Evolutionary conservation across 306 rosid species (phyloP).

Genomic region (Herpetospermum pedunculosum): DNA sequence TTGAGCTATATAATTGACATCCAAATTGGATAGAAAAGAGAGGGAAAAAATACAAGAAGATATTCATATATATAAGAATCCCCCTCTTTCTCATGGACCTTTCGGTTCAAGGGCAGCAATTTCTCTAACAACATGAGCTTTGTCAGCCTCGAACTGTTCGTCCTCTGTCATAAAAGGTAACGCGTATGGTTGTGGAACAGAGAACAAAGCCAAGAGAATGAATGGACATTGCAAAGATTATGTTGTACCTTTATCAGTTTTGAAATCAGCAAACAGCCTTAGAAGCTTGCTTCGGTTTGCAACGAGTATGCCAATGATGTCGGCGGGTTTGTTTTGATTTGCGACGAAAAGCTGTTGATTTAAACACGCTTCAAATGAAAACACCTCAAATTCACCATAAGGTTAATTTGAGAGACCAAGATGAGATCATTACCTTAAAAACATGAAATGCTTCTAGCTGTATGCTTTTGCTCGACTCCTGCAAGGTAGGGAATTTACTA

Average conservation of each 20-base stretch:
- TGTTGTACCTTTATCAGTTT: constrained; percentile 64
- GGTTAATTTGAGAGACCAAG: not conserved
- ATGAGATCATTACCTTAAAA: constrained; percentile 52
- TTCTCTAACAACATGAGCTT: constrained; percentile 90
- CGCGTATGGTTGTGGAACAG: constrained; percentile 8
- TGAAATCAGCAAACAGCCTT: constrained; percentile 84
- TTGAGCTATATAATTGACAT: not conserved
- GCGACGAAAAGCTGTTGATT: constrained; percentile 81
- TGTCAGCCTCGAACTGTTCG: constrained; percentile 91
- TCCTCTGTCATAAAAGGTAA: constrained; percentile 49
- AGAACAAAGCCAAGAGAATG: constrained; percentile 11
- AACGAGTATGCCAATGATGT: constrained; percentile 62
- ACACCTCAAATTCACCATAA: not conserved
- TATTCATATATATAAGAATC: not conserved
- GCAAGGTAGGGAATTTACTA: constrained; percentile 17
- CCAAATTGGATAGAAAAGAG: not conserved
- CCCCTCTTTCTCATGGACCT: constrained; percentile 15
- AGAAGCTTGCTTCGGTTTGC: constrained; percentile 85
- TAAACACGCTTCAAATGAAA: not conserved
- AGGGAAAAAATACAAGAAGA: not conserved
- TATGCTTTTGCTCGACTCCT: constrained; percentile 98
- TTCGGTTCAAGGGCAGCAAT: constrained; percentile 64
- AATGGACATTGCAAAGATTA: not conserved
- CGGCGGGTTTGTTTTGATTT: constrained; percentile 82
- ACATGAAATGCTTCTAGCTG: constrained; percentile 96